Evolutionary conservation across 495 filamentous ascomycete species (phyloP).

Genomic region (Penicillium coprophilum): DNA sequence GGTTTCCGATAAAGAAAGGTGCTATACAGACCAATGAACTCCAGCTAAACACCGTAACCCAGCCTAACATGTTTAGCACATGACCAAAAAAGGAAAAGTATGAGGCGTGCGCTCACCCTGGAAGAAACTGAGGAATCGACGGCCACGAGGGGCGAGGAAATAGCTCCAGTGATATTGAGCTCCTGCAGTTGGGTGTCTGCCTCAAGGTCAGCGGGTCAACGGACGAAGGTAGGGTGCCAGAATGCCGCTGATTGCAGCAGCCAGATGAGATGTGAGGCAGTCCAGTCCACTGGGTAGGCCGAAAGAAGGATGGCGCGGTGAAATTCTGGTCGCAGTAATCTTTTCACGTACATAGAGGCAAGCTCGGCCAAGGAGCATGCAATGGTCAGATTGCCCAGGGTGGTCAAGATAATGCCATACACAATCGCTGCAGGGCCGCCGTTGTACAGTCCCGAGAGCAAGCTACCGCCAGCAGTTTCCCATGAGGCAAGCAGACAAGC

Average conservation of each 20-base stretch:
- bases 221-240: no score
- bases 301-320: no score
- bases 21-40: constrained; percentile 44
- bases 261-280: no score
- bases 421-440: constrained; percentile 33
- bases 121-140: constrained; percentile 44
- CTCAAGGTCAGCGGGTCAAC: constrained; percentile 6
- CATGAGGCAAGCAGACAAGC: constrained; percentile 37
- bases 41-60: constrained; percentile 44
- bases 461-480: constrained; percentile 31
- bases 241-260: no score
- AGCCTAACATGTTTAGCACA: constrained; percentile 17
- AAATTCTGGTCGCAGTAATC: not conserved
- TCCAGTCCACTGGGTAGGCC: no score
- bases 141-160: constrained; percentile 41
- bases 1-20: constrained; percentile 50
- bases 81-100: constrained; percentile 24
- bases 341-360: constrained; percentile 34
- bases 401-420: constrained; percentile 32
- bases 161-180: constrained; percentile 51
- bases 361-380: constrained; percentile 36
- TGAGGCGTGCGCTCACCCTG: constrained; percentile 36
- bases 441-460: constrained; percentile 31
- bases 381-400: constrained; percentile 28
- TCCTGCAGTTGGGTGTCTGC: constrained; percentile 34